phyloP scores from a whole-genome alignment of 768 basidiomycete genomes.

The Mycena polygramma region DNA sequence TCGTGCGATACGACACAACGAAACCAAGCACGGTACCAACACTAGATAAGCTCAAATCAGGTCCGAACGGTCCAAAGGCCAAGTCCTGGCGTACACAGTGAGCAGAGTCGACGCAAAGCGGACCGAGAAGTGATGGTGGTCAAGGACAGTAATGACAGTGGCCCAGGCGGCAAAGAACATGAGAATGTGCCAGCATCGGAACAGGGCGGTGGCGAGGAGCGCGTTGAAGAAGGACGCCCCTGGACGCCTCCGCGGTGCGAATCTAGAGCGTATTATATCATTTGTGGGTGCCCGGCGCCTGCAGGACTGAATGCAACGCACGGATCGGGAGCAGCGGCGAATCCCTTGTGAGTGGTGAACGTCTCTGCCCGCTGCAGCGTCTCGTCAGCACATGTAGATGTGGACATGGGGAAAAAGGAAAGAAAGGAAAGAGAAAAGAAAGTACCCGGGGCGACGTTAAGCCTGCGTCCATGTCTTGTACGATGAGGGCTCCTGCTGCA shows the following conservation, averaged over 20 bases:
- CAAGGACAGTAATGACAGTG: constrained; percentile 67
- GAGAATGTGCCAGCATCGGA: constrained; percentile 76
- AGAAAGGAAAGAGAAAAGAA: too few relatives aligned
- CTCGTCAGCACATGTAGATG: neutral
- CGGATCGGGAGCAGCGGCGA: constrained; percentile 31
- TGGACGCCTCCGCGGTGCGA: constrained; percentile 33
- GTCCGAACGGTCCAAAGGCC: neutral
- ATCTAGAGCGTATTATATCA: constrained; percentile 17
- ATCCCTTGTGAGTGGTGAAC: constrained; percentile 29
- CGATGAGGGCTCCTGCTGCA: too few relatives aligned
- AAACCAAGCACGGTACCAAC: constrained; percentile 81
- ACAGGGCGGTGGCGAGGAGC: constrained; percentile 49
- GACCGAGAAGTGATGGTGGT: constrained; percentile 58
- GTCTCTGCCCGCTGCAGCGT: constrained; percentile 21
- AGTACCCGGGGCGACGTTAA: neutral
- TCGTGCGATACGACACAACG: constrained; percentile 79
- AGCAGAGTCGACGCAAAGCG: constrained; percentile 67
- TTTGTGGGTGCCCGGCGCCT: neutral
- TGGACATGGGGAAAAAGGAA: constrained; percentile 10
- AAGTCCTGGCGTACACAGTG: constrained; percentile 65
- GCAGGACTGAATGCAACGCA: constrained; percentile 2
- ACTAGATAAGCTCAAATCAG: constrained; percentile 40
- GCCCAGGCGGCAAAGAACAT: constrained; percentile 76
- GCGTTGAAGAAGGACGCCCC: constrained; percentile 42
- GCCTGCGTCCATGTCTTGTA: too few relatives aligned